These are phyloP conservation scores for Fistulifera solaris DNA, from an alignment of 108 stramenopile species.

Conservation along the genomic window DNA sequence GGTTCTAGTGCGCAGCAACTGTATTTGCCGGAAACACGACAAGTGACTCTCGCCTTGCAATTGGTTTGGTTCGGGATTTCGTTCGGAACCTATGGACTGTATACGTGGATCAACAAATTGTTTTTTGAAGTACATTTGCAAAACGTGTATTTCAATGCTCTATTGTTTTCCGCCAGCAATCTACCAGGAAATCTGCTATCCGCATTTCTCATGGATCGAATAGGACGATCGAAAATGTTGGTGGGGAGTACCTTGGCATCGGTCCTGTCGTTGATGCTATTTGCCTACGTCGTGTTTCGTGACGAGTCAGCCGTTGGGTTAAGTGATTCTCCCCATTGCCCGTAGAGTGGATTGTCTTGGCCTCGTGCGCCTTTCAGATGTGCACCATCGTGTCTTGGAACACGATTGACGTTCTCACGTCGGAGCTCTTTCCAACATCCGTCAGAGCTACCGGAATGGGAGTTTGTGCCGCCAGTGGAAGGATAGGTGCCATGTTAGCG, in stretches of 20 bases:
- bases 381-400: conserved; percentile 68
- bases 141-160: conserved; percentile 64
- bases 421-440: conserved; percentile 65
- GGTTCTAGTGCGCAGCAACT: conserved; percentile 24
- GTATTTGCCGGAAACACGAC: conserved; percentile 29
- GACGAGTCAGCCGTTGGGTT: conserved; percentile 8
- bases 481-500: conserved; percentile 63
- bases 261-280: conserved; percentile 35
- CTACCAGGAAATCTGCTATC: conserved; percentile 65
- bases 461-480: conserved; percentile 61
- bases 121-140: conserved; percentile 63
- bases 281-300: conserved; percentile 35
- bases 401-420: conserved; percentile 55
- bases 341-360: conserved; percentile 33
- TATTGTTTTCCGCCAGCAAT: conserved; percentile 62
- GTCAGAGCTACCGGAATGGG: conserved; percentile 71
- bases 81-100: conserved; percentile 65
- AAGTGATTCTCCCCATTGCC: conserved; percentile 9
- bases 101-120: conserved; percentile 76
- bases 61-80: conserved; percentile 65
- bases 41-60: conserved; percentile 56
- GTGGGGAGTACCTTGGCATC: conserved; percentile 33
- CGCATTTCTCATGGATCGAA: conserved; percentile 39
- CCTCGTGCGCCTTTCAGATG: conserved; percentile 67
- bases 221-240: conserved; percentile 42